phyloP scores from a whole-genome alignment of 495 filamentous ascomycete genomes.

The Venustampulla echinocandica region DNA sequence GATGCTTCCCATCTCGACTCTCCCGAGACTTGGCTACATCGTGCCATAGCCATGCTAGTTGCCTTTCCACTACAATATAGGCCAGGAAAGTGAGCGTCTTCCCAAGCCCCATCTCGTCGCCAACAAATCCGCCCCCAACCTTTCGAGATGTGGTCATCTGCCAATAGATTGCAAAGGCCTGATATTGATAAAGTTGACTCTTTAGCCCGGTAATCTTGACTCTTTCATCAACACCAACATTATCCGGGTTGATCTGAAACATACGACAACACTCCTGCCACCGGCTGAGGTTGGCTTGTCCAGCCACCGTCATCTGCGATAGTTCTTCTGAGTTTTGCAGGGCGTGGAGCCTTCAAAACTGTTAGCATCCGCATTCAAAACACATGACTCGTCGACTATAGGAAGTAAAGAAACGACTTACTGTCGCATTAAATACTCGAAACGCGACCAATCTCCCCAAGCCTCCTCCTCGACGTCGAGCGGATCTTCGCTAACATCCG shows the following conservation, averaged over 20 bases:
- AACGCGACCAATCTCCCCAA: too few species aligned
- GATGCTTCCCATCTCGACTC: constrained; percentile 3
- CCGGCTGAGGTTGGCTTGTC: background rate
- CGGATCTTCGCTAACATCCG: constrained; percentile 52
- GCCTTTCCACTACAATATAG: constrained; percentile 11
- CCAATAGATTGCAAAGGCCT: constrained; percentile 13
- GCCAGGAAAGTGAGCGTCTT: constrained; percentile 15
- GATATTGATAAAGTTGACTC: constrained; percentile 11
- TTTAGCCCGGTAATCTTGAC: constrained; percentile 6
- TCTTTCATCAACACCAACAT: background rate
- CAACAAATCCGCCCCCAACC: constrained; percentile 13
- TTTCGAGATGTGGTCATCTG: constrained; percentile 11
- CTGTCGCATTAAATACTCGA: too few species aligned
- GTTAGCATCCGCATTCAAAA: too few species aligned
- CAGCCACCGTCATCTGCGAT: background rate
- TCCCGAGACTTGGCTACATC: background rate
- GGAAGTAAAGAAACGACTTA: too few species aligned
- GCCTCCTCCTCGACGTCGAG: background rate
- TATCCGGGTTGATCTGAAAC: constrained; percentile 6
- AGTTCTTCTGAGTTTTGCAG: background rate
- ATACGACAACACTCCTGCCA: constrained; percentile 11
- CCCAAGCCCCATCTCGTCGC: constrained; percentile 12
- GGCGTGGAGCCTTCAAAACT: background rate
- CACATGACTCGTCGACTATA: too few species aligned
- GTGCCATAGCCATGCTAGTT: constrained; percentile 10